Evolutionary conservation across 1,139 yeast genomes (phyloP).

Genomic region (Hansenula lynferdii): DNA sequence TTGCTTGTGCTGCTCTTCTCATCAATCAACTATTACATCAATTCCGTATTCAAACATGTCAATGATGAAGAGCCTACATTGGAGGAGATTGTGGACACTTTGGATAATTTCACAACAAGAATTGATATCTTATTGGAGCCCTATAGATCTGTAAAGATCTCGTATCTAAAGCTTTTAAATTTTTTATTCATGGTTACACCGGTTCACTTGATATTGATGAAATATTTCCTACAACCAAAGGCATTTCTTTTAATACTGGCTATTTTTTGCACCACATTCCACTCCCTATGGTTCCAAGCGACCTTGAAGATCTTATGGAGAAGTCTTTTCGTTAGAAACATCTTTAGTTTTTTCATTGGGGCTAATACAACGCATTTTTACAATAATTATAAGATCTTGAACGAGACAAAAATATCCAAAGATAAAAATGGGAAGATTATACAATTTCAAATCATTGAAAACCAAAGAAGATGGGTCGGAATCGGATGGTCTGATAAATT

Average conservation of each 20-base stretch:
- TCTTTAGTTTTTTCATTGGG: conserved; percentile 43
- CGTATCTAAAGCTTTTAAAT: conserved; percentile 19
- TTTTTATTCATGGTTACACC: conserved; percentile 42
- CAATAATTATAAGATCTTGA: conserved; percentile 30
- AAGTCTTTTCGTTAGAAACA: conserved; percentile 39
- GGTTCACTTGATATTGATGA: conserved; percentile 36
- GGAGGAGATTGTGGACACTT: conserved; percentile 48
- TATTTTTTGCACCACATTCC: conserved; percentile 40
- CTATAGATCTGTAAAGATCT: conserved; percentile 17
- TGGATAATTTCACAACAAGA: conserved; percentile 45
- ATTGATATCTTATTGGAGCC: conserved; percentile 32
- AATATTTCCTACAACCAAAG: conserved; percentile 33
- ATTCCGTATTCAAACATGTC: conserved; percentile 15
- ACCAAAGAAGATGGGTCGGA: conserved; percentile 60
- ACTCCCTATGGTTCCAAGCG: conserved; percentile 50
- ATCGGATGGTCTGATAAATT: conserved; percentile 52
- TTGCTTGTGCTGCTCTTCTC: conserved; percentile 6
- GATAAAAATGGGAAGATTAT: conserved; percentile 42
- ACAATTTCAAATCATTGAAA: conserved; percentile 47
- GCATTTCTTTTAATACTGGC: conserved; percentile 35
- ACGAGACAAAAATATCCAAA: conserved; percentile 37
- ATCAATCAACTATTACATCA: conserved; percentile 15
- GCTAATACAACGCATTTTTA: conserved; percentile 21
- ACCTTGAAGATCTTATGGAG: conserved; percentile 51
- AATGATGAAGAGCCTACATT: conserved; percentile 37